A percentile compares a stretch with the other conserved stretches of the same genome.
Evolutionary conservation across 306 rosid genomes (phyloP).

Genomic region (Herpetospermum pedunculosum): DNA sequence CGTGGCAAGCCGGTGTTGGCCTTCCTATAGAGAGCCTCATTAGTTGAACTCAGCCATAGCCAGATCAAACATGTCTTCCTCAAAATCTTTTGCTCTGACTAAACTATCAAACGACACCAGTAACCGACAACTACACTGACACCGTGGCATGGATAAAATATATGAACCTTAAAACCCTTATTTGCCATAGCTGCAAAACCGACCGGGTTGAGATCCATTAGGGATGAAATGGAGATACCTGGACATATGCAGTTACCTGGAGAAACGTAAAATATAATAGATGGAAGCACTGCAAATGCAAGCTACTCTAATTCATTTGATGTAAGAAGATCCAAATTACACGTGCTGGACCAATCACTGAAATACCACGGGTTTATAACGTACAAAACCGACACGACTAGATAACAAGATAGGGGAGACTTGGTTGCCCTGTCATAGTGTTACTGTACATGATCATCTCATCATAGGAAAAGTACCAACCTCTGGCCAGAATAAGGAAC

Average conservation of each 20-base stretch:
- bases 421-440: slow-evolving; percentile 1
- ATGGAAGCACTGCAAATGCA: background rate
- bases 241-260: background rate
- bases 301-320: slow-evolving; percentile 1
- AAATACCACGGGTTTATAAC: background rate
- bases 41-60: background rate
- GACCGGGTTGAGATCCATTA: background rate
- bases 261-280: background rate
- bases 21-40: background rate
- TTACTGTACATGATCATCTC: slow-evolving; percentile 7
- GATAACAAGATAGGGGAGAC: slow-evolving; percentile 1
- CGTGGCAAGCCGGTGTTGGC: background rate
- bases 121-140: background rate
- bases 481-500: background rate
- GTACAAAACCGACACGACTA: background rate
- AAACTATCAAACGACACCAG: background rate
- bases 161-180: background rate
- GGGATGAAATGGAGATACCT: background rate
- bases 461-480: slow-evolving; percentile 1
- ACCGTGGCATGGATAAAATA: background rate
- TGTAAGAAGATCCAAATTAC: slow-evolving; percentile 7
- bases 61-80: background rate
- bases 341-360: slow-evolving; percentile 3
- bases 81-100: background rate
- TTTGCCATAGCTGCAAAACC: background rate